These are phyloP conservation scores for Phytophthora europaea DNA, from an alignment of 352 stramenopile species.

Conservation along the genomic window DNA sequence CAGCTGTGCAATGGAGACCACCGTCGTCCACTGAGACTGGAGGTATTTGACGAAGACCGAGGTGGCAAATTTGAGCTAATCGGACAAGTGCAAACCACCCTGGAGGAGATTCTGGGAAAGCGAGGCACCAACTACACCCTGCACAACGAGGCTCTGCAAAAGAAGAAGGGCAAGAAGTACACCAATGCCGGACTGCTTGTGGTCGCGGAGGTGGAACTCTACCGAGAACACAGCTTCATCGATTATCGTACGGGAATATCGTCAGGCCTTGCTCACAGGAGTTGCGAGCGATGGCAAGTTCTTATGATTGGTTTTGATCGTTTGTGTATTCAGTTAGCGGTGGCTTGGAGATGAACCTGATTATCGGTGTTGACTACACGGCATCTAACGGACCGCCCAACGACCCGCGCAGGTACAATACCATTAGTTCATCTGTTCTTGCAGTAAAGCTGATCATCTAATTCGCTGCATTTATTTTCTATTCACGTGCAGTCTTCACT, in stretches of 20 bases:
- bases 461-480: neutral
- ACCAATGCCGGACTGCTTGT: slow-evolving; percentile 67
- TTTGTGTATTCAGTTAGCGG: slow-evolving; percentile 49
- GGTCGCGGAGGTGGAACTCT: slow-evolving; percentile 49
- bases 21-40: slow-evolving; percentile 69
- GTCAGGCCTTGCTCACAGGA: neutral
- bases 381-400: slow-evolving; percentile 69
- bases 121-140: slow-evolving; percentile 62
- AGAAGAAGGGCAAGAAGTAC: slow-evolving; percentile 82
- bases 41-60: slow-evolving; percentile 88
- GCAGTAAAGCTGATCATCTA: neutral
- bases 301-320: slow-evolving; percentile 12
- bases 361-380: slow-evolving; percentile 84
- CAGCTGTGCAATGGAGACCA: slow-evolving; percentile 85
- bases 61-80: slow-evolving; percentile 78
- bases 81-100: slow-evolving; percentile 63
- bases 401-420: slow-evolving; percentile 50
- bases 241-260: slow-evolving; percentile 59
- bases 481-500: slow-evolving; percentile 61
- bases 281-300: neutral
- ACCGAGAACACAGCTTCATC: slow-evolving; percentile 62
- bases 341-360: slow-evolving; percentile 91
- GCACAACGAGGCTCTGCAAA: slow-evolving; percentile 63
- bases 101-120: slow-evolving; percentile 70
- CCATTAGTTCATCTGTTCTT: neutral